Percentiles rank a stretch among this genome's conserved stretches.
Conservation (phyloP, 345 rosid genomes). For the Gossypium turneri region DNA sequence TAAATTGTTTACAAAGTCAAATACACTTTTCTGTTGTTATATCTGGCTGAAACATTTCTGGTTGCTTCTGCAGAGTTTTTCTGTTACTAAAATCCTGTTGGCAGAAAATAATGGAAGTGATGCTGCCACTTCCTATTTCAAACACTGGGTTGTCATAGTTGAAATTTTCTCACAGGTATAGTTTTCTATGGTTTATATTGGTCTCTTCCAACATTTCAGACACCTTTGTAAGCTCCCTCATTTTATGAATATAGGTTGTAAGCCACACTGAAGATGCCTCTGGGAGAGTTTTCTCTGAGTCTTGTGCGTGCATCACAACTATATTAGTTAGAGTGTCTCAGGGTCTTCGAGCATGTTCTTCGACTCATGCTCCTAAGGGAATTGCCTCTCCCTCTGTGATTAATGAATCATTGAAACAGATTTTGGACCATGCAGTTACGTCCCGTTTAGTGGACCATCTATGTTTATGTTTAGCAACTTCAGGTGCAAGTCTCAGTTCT, state of each 20-base stretch:
- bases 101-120: constrained; percentile 47
- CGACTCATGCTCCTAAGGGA: constrained; percentile 37
- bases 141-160: constrained; percentile 82
- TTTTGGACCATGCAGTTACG: constrained; percentile 74
- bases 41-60: constrained; percentile 4
- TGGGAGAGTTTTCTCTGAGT: constrained; percentile 64
- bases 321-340: constrained; percentile 57
- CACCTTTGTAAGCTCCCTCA: constrained; percentile 12
- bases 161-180: constrained; percentile 81
- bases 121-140: constrained; percentile 52
- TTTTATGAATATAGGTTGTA: constrained; percentile 48
- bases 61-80: constrained; percentile 59
- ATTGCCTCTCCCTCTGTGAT: constrained; percentile 34
- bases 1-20: background rate
- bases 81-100: constrained; percentile 50
- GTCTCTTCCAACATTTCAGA: background rate
- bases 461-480: constrained; percentile 72
- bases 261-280: constrained; percentile 58
- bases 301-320: constrained; percentile 59
- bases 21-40: background rate
- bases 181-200: constrained; percentile 9
- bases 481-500: constrained; percentile 74
- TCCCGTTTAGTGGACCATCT: constrained; percentile 73
- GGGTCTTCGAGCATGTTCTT: constrained; percentile 43
- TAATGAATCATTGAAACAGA: constrained; percentile 46